Conservation (phyloP, 768 basidiomycete species). For the Naematelia encephala region DNA sequence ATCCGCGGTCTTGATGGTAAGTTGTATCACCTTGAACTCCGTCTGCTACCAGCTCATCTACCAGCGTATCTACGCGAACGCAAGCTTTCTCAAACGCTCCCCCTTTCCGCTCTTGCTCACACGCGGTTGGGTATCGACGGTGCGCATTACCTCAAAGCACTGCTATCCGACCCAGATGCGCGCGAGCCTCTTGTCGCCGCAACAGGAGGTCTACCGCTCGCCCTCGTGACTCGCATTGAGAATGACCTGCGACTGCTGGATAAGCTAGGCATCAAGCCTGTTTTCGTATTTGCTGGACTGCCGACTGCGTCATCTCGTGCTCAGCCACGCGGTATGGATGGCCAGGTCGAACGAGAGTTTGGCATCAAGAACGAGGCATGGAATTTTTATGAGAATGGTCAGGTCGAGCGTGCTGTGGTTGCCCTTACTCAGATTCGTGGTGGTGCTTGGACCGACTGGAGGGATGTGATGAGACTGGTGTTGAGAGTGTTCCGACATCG, state of each 20-base stretch:
- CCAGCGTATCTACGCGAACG: constrained; percentile 80
- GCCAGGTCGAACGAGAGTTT: constrained; percentile 29
- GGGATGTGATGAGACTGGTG: constrained; percentile 93
- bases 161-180: constrained; percentile 65
- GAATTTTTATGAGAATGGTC: constrained; percentile 86
- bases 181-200: constrained; percentile 90
- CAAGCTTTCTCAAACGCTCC: constrained; percentile 77
- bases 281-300: constrained; percentile 95
- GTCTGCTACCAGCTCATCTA: not conserved
- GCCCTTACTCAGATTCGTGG: constrained; percentile 73
- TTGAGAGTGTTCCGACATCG: constrained; percentile 88
- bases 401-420: constrained; percentile 82
- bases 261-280: constrained; percentile 88
- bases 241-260: constrained; percentile 85
- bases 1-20: constrained; percentile 42
- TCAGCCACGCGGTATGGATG: constrained; percentile 60
- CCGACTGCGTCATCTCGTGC: constrained; percentile 65
- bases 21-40: constrained; percentile 4
- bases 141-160: constrained; percentile 74
- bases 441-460: constrained; percentile 58
- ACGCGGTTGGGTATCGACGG: constrained; percentile 97
- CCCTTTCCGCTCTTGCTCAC: constrained; percentile 76
- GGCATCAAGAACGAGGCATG: constrained; percentile 64
- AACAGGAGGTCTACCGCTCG: constrained; percentile 89
- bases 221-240: constrained; percentile 72